These are phyloP conservation scores for rapeseed (Brassica napus) DNA, from an alignment of 345 rosid species.

Conservation along the genomic window DNA sequence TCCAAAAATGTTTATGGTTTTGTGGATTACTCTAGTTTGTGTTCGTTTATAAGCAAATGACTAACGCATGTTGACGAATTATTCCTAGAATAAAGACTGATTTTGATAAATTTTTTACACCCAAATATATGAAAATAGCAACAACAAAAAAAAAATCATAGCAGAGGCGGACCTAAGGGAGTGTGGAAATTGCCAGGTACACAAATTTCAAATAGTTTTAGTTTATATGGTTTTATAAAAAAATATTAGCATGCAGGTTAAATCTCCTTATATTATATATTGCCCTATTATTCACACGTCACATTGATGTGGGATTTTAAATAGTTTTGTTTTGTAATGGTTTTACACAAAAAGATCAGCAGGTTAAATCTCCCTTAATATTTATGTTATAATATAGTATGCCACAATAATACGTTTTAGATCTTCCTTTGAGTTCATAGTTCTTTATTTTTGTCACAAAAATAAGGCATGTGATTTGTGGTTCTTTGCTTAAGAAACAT, in stretches of 20 bases:
- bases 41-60: conserved; percentile 3
- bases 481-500: neutral
- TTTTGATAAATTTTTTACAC: neutral
- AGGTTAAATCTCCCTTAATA: neutral
- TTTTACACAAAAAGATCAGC: neutral
- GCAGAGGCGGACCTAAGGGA: neutral
- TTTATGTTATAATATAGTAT: neutral
- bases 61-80: neutral
- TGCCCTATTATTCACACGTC: neutral
- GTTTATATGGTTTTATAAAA: neutral
- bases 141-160: neutral
- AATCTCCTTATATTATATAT: neutral
- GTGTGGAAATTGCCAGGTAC: neutral
- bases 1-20: neutral
- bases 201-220: neutral
- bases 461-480: neutral
- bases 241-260: neutral
- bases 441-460: neutral
- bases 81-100: neutral
- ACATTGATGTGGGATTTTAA: neutral
- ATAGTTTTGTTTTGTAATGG: neutral
- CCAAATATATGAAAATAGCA: neutral
- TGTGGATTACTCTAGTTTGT: neutral
- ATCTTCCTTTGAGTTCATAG: neutral
- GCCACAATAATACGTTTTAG: neutral